Conservation (phyloP, 192 early-diverging fungal genomes). For the Chytriomyces hyalinus region DNA sequence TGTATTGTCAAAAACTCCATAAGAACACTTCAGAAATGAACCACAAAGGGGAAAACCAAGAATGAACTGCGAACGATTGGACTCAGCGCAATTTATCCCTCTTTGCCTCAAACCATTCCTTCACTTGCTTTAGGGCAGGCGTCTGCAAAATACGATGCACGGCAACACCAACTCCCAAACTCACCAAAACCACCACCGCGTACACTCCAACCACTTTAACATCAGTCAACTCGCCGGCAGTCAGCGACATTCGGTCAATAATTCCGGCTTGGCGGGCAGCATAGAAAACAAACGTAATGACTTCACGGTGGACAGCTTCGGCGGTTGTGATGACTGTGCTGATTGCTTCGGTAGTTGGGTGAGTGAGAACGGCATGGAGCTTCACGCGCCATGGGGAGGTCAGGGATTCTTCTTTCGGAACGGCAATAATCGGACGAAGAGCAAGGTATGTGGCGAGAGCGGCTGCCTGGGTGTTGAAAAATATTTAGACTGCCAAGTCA, state of each 20-base stretch:
- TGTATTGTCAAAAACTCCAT: too few relatives aligned
- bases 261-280: neutral
- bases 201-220: conserved; percentile 15
- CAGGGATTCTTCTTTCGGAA: conserved; percentile 7
- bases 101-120: conserved; percentile 32
- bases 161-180: conserved; percentile 11
- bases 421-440: conserved; percentile 28
- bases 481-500: neutral
- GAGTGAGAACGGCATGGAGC: conserved; percentile 26
- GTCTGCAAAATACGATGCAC: conserved; percentile 27
- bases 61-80: neutral
- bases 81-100: neutral
- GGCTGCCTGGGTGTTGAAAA: neutral
- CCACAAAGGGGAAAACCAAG: too few relatives aligned
- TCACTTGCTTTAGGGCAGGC: conserved; percentile 4
- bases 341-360: conserved; percentile 27
- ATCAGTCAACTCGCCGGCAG: conserved; percentile 8
- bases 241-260: neutral
- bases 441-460: conserved; percentile 28
- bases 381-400: conserved; percentile 22
- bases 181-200: conserved; percentile 21
- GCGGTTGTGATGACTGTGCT: conserved; percentile 16
- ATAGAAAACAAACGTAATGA: conserved; percentile 8
- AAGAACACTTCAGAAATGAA: too few relatives aligned
- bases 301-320: conserved; percentile 30